These are phyloP conservation scores for Lecanicillium sp. DNA, from an alignment of 2,329 filamentous ascomycete genomes.

Conservation along the genomic window DNA sequence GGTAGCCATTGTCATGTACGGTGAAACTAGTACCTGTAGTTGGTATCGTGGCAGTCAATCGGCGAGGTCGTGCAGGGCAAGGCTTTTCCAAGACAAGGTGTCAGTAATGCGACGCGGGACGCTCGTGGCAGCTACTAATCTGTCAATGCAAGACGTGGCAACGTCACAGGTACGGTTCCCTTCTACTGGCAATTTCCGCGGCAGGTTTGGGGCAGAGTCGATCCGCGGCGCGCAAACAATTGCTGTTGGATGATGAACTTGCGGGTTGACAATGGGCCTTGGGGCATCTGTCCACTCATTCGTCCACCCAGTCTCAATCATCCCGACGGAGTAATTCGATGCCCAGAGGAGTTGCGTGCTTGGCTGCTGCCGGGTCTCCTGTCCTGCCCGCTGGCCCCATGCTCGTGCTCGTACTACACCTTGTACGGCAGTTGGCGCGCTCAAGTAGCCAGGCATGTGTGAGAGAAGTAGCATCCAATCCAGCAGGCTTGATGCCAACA, in stretches of 20 bases:
- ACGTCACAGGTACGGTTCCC: background rate
- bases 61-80: too few relatives aligned
- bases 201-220: too few relatives aligned
- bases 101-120: background rate
- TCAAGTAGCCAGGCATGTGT: background rate
- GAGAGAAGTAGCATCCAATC: background rate
- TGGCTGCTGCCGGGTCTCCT: background rate
- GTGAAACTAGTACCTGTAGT: too few relatives aligned
- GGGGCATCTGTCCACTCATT: background rate
- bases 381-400: background rate
- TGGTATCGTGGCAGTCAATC: too few relatives aligned
- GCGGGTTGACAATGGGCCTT: background rate
- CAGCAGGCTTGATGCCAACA: background rate
- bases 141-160: background rate
- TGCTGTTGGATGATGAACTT: too few relatives aligned
- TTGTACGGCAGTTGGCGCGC: constrained; percentile 1
- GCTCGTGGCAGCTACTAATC: background rate
- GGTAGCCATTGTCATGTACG: background rate
- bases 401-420: too few relatives aligned
- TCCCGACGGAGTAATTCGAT: background rate
- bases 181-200: too few relatives aligned
- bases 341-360: background rate
- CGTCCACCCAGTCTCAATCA: background rate
- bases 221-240: too few relatives aligned
- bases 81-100: background rate